A percentile compares a stretch with the other conserved stretches of the same genome.
phyloP scores from a whole-genome alignment of 306 rosid genomes.

The Cercis canadensis region DNA sequence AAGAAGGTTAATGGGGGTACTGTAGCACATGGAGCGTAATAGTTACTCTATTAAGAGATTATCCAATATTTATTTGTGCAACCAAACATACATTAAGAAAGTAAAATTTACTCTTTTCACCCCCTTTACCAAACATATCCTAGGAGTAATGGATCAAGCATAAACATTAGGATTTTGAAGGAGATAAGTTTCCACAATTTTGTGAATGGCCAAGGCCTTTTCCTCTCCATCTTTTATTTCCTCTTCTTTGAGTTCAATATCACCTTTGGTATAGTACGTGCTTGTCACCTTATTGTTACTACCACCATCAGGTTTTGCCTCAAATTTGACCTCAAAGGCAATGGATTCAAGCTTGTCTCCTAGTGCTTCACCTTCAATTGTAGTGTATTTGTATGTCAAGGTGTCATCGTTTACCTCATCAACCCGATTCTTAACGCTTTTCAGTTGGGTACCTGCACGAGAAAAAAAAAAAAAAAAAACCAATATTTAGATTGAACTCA shows the following conservation, averaged over 20 bases:
- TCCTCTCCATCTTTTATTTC: constrained; percentile 45
- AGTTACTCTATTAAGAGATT: too few species aligned
- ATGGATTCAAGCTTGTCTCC: constrained; percentile 46
- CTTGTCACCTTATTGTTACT: constrained; percentile 43
- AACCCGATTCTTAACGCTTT: constrained; percentile 31
- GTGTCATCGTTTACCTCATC: constrained; percentile 38
- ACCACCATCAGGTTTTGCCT: constrained; percentile 48
- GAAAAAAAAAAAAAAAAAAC: too few species aligned
- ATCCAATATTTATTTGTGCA: too few species aligned
- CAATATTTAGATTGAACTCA: not conserved
- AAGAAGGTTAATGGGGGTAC: too few species aligned
- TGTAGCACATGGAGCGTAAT: too few species aligned
- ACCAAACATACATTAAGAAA: too few species aligned
- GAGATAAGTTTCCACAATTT: constrained; percentile 49
- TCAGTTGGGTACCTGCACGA: constrained; percentile 16
- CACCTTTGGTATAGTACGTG: constrained; percentile 48
- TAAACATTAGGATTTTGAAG: constrained; percentile 42
- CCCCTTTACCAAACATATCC: too few species aligned
- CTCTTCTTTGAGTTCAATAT: constrained; percentile 46
- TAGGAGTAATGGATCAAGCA: constrained; percentile 27
- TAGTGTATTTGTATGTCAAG: constrained; percentile 31
- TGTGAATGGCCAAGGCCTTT: constrained; percentile 45
- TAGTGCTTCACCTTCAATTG: constrained; percentile 39
- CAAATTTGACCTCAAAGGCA: constrained; percentile 44
- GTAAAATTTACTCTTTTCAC: too few species aligned